Evolutionary conservation across 1,284 basidiomycete genomes (phyloP).

Genomic region (Mrakiaceae sp.): DNA sequence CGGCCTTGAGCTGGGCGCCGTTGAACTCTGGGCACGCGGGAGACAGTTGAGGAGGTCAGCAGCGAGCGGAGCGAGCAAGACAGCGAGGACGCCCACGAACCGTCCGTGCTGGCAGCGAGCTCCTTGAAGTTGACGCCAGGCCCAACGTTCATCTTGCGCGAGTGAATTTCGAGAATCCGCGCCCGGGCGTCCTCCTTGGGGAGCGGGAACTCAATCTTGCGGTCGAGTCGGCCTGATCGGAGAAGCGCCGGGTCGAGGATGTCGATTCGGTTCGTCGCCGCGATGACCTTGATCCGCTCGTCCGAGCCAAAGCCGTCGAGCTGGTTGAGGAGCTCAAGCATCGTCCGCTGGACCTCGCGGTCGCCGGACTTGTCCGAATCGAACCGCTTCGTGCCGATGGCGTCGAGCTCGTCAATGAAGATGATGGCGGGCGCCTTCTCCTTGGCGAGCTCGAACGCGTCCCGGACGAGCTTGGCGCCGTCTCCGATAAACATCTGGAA

Average conservation of each 20-base stretch:
- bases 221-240: slow-evolving; percentile 60
- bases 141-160: slow-evolving; percentile 81
- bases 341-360: slow-evolving; percentile 96
- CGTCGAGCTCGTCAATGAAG: slow-evolving; percentile 98
- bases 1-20: slow-evolving; percentile 50
- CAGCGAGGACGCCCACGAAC: slow-evolving; percentile 16
- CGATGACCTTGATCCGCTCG: slow-evolving; percentile 97
- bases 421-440: slow-evolving; percentile 97
- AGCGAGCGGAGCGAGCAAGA: not conserved
- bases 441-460: slow-evolving; percentile 94
- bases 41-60: not conserved
- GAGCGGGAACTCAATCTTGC: slow-evolving; percentile 71
- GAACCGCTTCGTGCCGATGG: slow-evolving; percentile 97
- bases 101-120: slow-evolving; percentile 59
- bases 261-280: slow-evolving; percentile 97
- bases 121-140: slow-evolving; percentile 66
- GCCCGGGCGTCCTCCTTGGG: slow-evolving; percentile 63
- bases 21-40: not conserved
- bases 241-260: slow-evolving; percentile 76
- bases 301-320: slow-evolving; percentile 77
- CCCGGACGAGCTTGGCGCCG: slow-evolving; percentile 91
- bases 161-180: slow-evolving; percentile 65
- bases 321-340: slow-evolving; percentile 94
- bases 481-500: slow-evolving; percentile 72
- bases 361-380: slow-evolving; percentile 97